Percentiles rank a stretch among this genome's conserved stretches.
These are phyloP conservation scores for Didymella sp. DNA, from an alignment of 2,329 filamentous ascomycete genomes.

Conservation along the genomic window DNA sequence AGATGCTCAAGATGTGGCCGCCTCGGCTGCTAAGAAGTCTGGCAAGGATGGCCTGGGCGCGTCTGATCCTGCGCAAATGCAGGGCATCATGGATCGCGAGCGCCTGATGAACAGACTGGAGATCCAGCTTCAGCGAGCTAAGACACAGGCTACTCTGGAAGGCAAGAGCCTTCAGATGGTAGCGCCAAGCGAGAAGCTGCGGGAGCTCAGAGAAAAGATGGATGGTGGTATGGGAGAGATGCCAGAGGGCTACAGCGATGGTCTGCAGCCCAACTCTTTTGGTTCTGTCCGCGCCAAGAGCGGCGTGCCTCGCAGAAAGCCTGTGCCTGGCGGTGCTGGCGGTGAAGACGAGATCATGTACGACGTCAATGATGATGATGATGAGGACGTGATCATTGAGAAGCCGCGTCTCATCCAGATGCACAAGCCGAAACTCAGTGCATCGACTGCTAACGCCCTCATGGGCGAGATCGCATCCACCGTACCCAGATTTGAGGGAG, in stretches of 20 bases:
- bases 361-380: slow-evolving; percentile 56
- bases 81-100: slow-evolving; percentile 92
- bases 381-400: slow-evolving; percentile 72
- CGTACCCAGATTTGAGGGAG: slow-evolving; percentile 74
- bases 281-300: slow-evolving; percentile 53
- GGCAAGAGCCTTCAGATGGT: slow-evolving; percentile 80
- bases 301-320: slow-evolving; percentile 49
- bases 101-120: slow-evolving; percentile 91
- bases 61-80: slow-evolving; percentile 77
- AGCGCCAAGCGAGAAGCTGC: slow-evolving; percentile 88
- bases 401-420: slow-evolving; percentile 82
- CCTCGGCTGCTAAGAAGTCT: slow-evolving; percentile 75
- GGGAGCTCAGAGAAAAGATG: slow-evolving; percentile 94
- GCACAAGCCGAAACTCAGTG: slow-evolving; percentile 71
- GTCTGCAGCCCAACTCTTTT: slow-evolving; percentile 76
- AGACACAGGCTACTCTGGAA: slow-evolving; percentile 97
- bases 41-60: slow-evolving; percentile 62
- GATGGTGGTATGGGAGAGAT: slow-evolving; percentile 65
- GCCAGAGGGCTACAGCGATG: slow-evolving; percentile 47
- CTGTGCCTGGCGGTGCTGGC: slow-evolving; percentile 47
- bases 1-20: slow-evolving; percentile 94
- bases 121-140: slow-evolving; percentile 93
- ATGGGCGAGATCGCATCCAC: slow-evolving; percentile 76
- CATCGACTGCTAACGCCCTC: slow-evolving; percentile 70
- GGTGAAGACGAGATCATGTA: slow-evolving; percentile 49